Evolutionary conservation across 73 alveolate genomes (phyloP).

Genomic region (Loxodes magnus): DNA sequence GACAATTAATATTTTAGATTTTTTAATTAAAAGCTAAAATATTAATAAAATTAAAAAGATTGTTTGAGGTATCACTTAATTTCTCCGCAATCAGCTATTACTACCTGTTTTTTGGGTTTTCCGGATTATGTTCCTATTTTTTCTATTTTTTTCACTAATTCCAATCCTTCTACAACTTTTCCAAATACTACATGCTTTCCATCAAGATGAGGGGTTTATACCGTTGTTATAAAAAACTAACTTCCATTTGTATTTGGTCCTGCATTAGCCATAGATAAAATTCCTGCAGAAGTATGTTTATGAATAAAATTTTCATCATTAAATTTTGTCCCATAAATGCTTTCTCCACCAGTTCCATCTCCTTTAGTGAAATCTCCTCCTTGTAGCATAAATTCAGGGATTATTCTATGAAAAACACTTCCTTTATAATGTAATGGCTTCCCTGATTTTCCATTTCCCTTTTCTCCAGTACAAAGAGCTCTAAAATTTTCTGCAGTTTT

Average conservation of each 20-base stretch:
- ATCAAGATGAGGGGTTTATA: conserved; percentile 61
- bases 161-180: conserved; percentile 53
- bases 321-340: conserved; percentile 68
- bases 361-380: conserved; percentile 78
- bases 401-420: conserved; percentile 61
- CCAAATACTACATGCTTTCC: conserved; percentile 85
- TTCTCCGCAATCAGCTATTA: conserved; percentile 86
- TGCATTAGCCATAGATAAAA: conserved; percentile 92
- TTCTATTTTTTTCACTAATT: conserved; percentile 41
- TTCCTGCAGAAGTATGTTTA: conserved; percentile 81
- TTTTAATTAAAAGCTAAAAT: too few species aligned
- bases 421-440: conserved; percentile 64
- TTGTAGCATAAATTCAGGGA: conserved; percentile 56
- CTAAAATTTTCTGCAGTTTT: conserved; percentile 81
- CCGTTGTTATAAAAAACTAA: conserved; percentile 69
- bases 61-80: conserved; percentile 4
- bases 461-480: conserved; percentile 87
- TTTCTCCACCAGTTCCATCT: conserved; percentile 77
- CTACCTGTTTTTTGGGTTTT: conserved; percentile 65
- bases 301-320: too few species aligned
- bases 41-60: too few species aligned
- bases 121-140: conserved; percentile 45
- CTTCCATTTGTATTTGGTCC: conserved; percentile 85
- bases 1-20: too few species aligned
- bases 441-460: conserved; percentile 30